Evolutionary conservation across 164 flowering plant genomes (phyloP).

Genomic region (Vitis amurensis): DNA sequence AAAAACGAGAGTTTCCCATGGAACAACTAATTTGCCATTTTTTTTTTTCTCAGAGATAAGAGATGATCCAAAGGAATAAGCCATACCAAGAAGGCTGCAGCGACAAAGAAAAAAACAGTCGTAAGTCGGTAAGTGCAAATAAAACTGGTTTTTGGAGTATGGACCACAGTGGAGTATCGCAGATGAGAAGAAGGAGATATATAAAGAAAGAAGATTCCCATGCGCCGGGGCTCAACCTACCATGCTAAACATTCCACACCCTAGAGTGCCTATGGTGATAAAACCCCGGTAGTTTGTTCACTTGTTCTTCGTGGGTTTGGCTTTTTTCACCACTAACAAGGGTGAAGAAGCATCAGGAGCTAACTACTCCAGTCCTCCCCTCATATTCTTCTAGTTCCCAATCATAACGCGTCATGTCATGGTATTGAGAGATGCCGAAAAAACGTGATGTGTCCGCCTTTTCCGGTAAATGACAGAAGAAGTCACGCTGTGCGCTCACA

Average conservation of each 20-base stretch:
- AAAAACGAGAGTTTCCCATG: too few species aligned
- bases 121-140: too few species aligned
- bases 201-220: neutral
- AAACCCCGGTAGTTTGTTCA: neutral
- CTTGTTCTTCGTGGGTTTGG: neutral
- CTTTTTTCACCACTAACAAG: neutral
- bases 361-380: neutral
- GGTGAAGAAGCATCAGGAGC: neutral
- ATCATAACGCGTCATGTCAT: neutral
- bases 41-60: too few species aligned
- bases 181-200: neutral
- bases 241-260: neutral
- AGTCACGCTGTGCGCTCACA: neutral
- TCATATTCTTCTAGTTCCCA: neutral
- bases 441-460: neutral
- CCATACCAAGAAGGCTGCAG: too few species aligned
- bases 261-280: neutral
- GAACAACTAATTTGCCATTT: too few species aligned
- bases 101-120: too few species aligned
- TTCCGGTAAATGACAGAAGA: neutral
- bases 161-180: too few species aligned
- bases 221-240: neutral
- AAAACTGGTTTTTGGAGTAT: too few species aligned
- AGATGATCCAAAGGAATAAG: too few species aligned
- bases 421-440: neutral